phyloP scores from a whole-genome alignment of 345 rosid species.

The Populus davidiana region DNA sequence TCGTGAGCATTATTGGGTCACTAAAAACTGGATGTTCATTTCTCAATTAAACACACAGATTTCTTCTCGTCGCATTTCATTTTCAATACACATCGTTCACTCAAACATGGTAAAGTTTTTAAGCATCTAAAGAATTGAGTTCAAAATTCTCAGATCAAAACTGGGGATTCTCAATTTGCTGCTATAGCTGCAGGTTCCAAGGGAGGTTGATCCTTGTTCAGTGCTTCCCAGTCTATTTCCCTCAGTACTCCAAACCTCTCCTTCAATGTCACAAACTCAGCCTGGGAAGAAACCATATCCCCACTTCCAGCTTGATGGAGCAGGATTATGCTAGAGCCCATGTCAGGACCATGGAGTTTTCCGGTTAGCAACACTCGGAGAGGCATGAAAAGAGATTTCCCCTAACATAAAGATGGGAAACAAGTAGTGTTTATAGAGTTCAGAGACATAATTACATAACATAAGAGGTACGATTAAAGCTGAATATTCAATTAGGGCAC shows the following conservation, averaged over 20 bases:
- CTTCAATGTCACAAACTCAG: conserved; percentile 54
- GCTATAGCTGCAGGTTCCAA: conserved; percentile 20
- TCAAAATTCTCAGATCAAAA: background rate
- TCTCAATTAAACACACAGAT: background rate
- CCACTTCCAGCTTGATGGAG: conserved; percentile 62
- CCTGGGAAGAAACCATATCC: conserved; percentile 47
- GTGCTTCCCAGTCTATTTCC: conserved; percentile 56
- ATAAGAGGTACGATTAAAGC: background rate
- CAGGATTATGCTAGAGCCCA: conserved; percentile 60
- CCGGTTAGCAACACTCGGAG: conserved; percentile 78
- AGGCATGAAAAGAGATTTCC: conserved; percentile 91
- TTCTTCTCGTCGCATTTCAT: too few relatives aligned
- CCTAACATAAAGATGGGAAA: conserved; percentile 39
- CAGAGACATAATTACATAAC: background rate
- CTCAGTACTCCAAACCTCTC: conserved; percentile 61
- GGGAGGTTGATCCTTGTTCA: conserved; percentile 39
- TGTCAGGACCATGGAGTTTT: conserved; percentile 92
- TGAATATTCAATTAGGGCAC: conserved; percentile 7
- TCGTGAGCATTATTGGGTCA: too few relatives aligned
- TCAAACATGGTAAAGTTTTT: too few relatives aligned
- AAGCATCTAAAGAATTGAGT: background rate
- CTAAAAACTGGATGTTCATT: background rate
- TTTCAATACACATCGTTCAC: background rate
- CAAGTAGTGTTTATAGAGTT: background rate
- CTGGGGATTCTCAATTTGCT: background rate